These are phyloP conservation scores for Ceratobasidium sp. DNA, from an alignment of 1,284 basidiomycete genomes.

Conservation along the genomic window DNA sequence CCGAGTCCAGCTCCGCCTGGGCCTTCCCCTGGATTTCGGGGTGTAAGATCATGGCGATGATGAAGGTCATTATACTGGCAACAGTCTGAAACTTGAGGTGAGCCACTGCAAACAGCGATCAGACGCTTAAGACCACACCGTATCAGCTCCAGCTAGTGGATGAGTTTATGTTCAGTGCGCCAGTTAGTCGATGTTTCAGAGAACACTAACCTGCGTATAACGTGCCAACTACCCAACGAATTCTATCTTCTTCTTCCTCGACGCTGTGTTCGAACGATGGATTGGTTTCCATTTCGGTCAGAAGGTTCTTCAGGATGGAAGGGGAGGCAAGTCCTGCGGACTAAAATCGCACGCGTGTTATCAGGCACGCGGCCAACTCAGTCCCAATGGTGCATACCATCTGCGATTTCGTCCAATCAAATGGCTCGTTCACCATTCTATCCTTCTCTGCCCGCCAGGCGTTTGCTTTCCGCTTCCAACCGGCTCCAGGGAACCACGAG, in stretches of 20 bases:
- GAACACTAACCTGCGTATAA: constrained; percentile 8
- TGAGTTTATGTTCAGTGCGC: no score
- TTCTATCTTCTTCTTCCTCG: constrained; percentile 8
- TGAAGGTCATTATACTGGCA: constrained; percentile 5
- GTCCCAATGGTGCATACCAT: neutral
- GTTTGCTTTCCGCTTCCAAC: constrained; percentile 28
- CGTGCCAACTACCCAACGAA: constrained; percentile 10
- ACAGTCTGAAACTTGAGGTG: neutral
- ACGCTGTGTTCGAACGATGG: neutral
- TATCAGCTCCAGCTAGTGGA: constrained; percentile 28
- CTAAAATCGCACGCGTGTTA: neutral
- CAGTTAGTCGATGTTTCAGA: no score
- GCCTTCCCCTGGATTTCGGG: constrained; percentile 44
- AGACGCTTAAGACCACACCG: neutral
- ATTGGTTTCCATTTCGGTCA: neutral
- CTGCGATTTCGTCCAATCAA: constrained; percentile 24
- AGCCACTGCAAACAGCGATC: neutral
- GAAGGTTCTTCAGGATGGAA: constrained; percentile 18
- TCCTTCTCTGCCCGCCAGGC: no score
- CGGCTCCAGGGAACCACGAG: constrained; percentile 37
- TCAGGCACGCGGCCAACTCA: no score
- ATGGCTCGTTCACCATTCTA: constrained; percentile 4
- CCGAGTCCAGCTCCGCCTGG: constrained; percentile 35
- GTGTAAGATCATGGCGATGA: constrained; percentile 39
- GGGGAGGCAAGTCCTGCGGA: constrained; percentile 24